A percentile compares a stretch with the other conserved stretches of the same genome.
Evolutionary conservation across 1,139 yeast species (phyloP).

Genomic region (Wickerhamiella pararugosa): DNA sequence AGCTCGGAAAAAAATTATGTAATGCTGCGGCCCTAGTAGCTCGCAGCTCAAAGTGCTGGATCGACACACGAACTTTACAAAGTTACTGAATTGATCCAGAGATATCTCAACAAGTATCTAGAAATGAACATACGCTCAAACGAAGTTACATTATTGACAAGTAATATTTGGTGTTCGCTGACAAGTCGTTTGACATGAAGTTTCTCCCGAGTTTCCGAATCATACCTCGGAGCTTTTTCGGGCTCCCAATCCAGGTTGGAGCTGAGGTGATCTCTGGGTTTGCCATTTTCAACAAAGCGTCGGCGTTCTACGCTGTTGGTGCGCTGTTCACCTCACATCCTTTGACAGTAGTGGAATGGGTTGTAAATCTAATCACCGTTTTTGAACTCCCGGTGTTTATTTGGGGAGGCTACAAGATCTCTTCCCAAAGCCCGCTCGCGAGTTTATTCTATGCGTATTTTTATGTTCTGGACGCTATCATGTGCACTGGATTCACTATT

Average conservation of each 20-base stretch:
- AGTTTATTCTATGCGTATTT: slow-evolving; percentile 48
- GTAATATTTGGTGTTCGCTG: not conserved
- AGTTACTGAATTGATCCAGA: not conserved
- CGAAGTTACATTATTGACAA: not conserved
- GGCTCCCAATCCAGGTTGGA: slow-evolving; percentile 70
- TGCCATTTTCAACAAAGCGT: slow-evolving; percentile 72
- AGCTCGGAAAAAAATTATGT: not conserved
- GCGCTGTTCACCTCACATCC: slow-evolving; percentile 83
- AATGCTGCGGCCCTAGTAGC: not conserved
- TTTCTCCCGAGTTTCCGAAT: slow-evolving; percentile 2
- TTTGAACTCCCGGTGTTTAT: slow-evolving; percentile 51
- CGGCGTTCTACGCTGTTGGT: slow-evolving; percentile 76
- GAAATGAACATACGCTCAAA: not conserved
- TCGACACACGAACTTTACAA: not conserved
- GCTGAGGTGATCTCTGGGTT: slow-evolving; percentile 72
- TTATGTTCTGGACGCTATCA: slow-evolving; percentile 50
- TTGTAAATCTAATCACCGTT: slow-evolving; percentile 55
- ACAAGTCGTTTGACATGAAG: not conserved
- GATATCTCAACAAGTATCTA: not conserved
- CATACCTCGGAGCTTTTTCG: slow-evolving; percentile 32
- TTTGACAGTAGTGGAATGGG: slow-evolving; percentile 69
- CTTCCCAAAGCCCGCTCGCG: slow-evolving; percentile 33
- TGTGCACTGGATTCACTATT: slow-evolving; percentile 53
- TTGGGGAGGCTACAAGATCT: slow-evolving; percentile 39
- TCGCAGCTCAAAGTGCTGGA: not conserved